Percentiles rank a stretch among this genome's conserved stretches.
Evolutionary conservation across 148 eudicot species (phyloP).

Genomic region (Fallopia convolvulus): DNA sequence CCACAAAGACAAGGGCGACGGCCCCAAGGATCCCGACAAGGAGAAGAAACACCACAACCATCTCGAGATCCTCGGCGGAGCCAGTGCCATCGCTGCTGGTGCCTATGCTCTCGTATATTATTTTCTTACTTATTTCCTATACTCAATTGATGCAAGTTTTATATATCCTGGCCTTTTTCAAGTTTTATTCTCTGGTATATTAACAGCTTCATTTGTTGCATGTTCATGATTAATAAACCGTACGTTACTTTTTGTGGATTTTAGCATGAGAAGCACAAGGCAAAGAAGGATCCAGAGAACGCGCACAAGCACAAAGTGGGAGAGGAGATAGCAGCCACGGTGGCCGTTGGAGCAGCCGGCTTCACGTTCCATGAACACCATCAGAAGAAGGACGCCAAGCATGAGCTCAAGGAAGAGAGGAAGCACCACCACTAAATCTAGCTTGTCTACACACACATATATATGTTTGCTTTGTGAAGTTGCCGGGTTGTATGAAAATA

Average conservation of each 20-base stretch:
- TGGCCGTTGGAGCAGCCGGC: conserved; percentile 29
- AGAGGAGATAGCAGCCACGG: conserved; percentile 27
- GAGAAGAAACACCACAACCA: conserved; percentile 18
- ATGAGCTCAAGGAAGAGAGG: conserved; percentile 13
- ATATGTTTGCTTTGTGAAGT: not conserved
- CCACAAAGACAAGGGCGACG: conserved; percentile 21
- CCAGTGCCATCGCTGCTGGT: conserved; percentile 14
- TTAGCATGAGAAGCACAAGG: conserved; percentile 35
- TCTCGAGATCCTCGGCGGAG: conserved; percentile 16
- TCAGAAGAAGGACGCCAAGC: conserved; percentile 30
- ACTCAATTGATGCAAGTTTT: not conserved
- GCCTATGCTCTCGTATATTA: conserved; percentile 18
- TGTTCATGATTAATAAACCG: too few relatives aligned
- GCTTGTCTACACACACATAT: not conserved
- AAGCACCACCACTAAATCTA: conserved; percentile 14
- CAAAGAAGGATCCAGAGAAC: conserved; percentile 26
- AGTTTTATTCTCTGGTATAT: too few relatives aligned
- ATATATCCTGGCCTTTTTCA: not conserved
- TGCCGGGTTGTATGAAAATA: too few relatives aligned
- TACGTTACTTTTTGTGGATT: not conserved
- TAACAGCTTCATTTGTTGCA: too few relatives aligned
- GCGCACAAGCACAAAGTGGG: conserved; percentile 26
- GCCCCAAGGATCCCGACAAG: conserved; percentile 13
- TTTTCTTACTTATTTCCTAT: too few relatives aligned
- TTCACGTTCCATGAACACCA: conserved; percentile 33